phyloP scores from a whole-genome alignment of 2,329 filamentous ascomycete species.

The Fusarium anguioides region DNA sequence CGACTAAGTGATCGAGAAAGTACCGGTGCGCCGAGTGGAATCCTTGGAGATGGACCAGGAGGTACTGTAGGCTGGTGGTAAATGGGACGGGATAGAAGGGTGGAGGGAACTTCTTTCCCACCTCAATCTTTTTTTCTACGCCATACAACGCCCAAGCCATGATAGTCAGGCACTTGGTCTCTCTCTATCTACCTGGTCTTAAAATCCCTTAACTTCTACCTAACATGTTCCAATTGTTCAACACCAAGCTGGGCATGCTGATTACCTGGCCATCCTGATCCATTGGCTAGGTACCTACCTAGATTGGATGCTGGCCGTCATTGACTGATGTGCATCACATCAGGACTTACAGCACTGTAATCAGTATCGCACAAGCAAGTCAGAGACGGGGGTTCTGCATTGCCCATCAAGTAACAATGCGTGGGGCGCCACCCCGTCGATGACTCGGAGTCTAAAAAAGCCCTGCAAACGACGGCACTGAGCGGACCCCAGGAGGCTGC shows the following conservation, averaged over 20 bases:
- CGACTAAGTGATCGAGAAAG: constrained; percentile 32
- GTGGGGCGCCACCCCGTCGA: constrained; percentile 1
- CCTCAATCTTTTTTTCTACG: not conserved
- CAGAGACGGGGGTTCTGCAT: not conserved
- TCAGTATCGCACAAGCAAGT: constrained; percentile 5
- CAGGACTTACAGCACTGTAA: constrained; percentile 3
- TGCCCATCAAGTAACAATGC: not conserved
- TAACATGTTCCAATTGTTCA: not conserved
- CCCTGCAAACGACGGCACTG: not conserved
- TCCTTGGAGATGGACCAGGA: constrained; percentile 24
- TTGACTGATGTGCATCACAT: constrained; percentile 5
- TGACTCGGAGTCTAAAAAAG: constrained; percentile 17
- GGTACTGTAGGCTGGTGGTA: too few species aligned
- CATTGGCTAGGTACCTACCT: too few species aligned
- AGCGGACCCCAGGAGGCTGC: not conserved
- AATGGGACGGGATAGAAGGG: constrained; percentile 25
- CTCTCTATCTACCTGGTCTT: not conserved
- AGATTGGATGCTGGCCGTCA: constrained; percentile 4
- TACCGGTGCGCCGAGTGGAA: constrained; percentile 38
- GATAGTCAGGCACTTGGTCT: not conserved
- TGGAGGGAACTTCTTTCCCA: constrained; percentile 30
- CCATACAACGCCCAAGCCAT: not conserved
- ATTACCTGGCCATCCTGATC: not conserved
- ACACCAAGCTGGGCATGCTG: not conserved
- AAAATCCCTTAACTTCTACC: not conserved